Base-by-base conservation (phyloP, 1,139 yeast genomes). In the Eremothecium gossypii region DNA sequence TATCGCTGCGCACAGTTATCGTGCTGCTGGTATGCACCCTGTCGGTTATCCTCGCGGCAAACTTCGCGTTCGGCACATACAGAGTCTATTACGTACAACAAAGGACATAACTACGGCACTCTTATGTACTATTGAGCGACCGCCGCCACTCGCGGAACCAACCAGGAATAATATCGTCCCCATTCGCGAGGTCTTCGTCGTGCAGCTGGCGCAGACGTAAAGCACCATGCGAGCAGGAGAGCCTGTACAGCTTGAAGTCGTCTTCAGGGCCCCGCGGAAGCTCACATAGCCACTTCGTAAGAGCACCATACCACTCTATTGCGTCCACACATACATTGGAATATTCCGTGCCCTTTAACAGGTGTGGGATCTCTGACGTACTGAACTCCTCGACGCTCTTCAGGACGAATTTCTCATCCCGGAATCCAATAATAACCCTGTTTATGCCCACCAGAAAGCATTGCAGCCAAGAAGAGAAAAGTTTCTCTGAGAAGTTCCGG, bases 381-480 rank as follows among this genome's bases (percentile, higher is more conserved):
- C 75, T 69, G 60, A 69, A 87, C 45, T 81, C 77, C 61, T 91
- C 97, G 2, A 86, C 77, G 3, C 80, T 65, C 49, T 73, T 68
- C 44, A 93, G 65, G 26, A 72, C 61, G 40, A 83, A 71, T 34
- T 74, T 66, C 27, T 83, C 83, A 58, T 87, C 95, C 49, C 96
- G 71, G 63, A 83, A 91, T 0, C 96, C 99, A 57, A 85, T 84
- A 1, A 84, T 74, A 3, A 91, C 71, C 47, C 75, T 76, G 8
- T 82, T 79, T 12, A 89, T 73, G 3, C 98, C 98, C 41, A 86
- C 70, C 33, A 93, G 66, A 60, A 89, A 93, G 49, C 95, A 81
- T 65, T 89, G 97, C 2, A 95, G 87, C 99, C 99, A 93, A 0
- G 93, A 73, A 47, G 70, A 76, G 60, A 81, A 76, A 36, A 89